A percentile compares a stretch with the other conserved stretches of the same genome.
These are phyloP conservation scores for Mycena latifolia DNA, from an alignment of 768 basidiomycete species.

Conservation along the genomic window DNA sequence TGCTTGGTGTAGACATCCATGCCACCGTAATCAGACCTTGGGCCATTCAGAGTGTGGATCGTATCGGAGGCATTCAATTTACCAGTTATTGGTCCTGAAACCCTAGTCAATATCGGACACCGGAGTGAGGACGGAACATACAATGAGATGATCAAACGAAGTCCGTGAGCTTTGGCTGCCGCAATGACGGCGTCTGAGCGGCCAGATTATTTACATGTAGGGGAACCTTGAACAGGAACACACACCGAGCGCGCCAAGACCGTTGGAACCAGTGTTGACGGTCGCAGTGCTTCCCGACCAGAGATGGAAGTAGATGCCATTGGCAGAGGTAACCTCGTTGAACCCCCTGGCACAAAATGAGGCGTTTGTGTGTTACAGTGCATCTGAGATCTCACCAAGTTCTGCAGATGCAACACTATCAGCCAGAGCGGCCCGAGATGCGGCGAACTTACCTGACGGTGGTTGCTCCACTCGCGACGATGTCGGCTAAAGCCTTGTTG, in stretches of 20 bases:
- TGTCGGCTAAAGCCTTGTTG: constrained; percentile 63
- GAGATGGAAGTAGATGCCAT: constrained; percentile 66
- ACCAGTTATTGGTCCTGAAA: constrained; percentile 73
- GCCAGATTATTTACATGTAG: not conserved
- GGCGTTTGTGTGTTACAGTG: not conserved
- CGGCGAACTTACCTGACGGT: constrained; percentile 57
- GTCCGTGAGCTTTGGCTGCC: constrained; percentile 70
- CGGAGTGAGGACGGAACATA: constrained; percentile 41
- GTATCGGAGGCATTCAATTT: not conserved
- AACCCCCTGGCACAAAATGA: constrained; percentile 54
- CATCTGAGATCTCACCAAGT: constrained; percentile 30
- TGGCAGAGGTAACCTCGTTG: constrained; percentile 65
- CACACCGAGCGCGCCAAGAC: constrained; percentile 64
- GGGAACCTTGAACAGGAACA: too few species aligned
- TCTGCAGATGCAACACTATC: too few species aligned
- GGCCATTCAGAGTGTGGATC: constrained; percentile 15
- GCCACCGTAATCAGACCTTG: constrained; percentile 67
- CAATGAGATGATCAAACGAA: constrained; percentile 72
- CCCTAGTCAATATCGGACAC: too few species aligned
- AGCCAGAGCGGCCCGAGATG: too few species aligned
- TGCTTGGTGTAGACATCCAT: constrained; percentile 78
- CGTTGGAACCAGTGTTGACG: constrained; percentile 66
- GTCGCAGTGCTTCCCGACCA: constrained; percentile 65
- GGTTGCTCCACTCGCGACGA: constrained; percentile 63
- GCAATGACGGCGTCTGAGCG: constrained; percentile 63